These are phyloP conservation scores for Nakaseomyces glabratus DNA, from an alignment of 1,139 yeast species.

Conservation along the genomic window DNA sequence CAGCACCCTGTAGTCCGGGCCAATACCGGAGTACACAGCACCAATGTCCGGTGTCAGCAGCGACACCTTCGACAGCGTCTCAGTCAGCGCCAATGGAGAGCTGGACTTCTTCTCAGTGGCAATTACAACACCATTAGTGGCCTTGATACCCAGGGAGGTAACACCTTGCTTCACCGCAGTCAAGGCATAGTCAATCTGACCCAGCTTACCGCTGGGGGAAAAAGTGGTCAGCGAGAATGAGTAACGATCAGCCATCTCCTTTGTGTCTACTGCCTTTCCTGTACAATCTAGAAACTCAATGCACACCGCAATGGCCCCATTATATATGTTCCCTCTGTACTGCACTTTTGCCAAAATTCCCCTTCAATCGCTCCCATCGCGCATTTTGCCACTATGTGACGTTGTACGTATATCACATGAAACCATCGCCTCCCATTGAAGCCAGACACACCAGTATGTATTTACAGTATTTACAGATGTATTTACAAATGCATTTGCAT, in stretches of 20 bases:
- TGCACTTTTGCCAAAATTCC: no score
- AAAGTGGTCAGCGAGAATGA: slow-evolving; percentile 94
- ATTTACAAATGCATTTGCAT: no score
- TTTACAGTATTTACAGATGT: no score
- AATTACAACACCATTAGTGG: slow-evolving; percentile 90
- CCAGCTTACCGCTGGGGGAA: slow-evolving; percentile 96
- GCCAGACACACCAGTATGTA: no score
- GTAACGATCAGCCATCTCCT: slow-evolving; percentile 92
- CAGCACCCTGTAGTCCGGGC: slow-evolving; percentile 93
- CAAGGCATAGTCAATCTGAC: slow-evolving; percentile 95
- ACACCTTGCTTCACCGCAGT: slow-evolving; percentile 98
- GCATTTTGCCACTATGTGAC: no score
- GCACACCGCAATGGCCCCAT: no score
- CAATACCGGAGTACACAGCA: slow-evolving; percentile 97
- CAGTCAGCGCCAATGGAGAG: slow-evolving; percentile 67
- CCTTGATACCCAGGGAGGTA: slow-evolving; percentile 91
- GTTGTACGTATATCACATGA: no score
- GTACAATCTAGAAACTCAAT: no score
- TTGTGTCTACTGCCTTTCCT: no score
- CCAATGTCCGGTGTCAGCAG: slow-evolving; percentile 91
- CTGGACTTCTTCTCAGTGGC: slow-evolving; percentile 93
- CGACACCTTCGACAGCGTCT: slow-evolving; percentile 70
- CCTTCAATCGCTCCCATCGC: no score
- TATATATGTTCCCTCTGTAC: no score
- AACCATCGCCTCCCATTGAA: no score